Evolutionary conservation across 257 asterid genomes (phyloP), one percentile per base, ranked within the genome.

Genomic region (Solanum lycopersicoides): DNA sequence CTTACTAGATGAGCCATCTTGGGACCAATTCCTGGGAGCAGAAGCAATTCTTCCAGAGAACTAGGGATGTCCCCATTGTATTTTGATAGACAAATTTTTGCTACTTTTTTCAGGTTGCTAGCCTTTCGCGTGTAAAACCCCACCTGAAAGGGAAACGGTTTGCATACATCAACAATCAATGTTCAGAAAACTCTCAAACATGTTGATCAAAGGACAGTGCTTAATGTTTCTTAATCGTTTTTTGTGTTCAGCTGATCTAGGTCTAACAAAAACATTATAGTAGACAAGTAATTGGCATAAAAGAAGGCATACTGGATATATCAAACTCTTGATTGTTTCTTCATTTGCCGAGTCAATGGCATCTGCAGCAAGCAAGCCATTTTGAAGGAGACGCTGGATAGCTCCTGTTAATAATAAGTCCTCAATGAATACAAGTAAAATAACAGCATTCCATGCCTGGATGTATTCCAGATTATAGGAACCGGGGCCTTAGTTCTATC

Each of bases 1-100:
- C 95, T 88, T 91, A 97, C 99, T 91, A 97, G 92, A 92, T 97
- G 99, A 89, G 99, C 99, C 99, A 97, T 97, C 93, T 97, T 97
- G 39, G 99, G 99, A 84, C 99, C 99, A 44, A 97, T 95, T 77
- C 99, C 99, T 1, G 99, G 99, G 87, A 97, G 99, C 88, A 80
- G 91, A 69, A 97, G 98, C 91, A 97, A 90, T 88, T 90, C 98
- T 82, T 95, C 96, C 88, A 97, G 68, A 15, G 98, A 94, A 88
- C 96, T 92, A 32, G 99, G 99, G 87, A 97, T 96, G 89, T 97
- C 99, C 68, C 99, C 99, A 56, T 82, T 91, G 80, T 95, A 96
- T 87, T 90, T 93, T 14, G 89, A 66, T 74, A 94, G 95, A 87
- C 99, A 97, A 65, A 97, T 94, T 72, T 90, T 94, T 41, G 98